Conservation (phyloP, 441 rosid genomes). For the Adansonia madagascariensis region DNA sequence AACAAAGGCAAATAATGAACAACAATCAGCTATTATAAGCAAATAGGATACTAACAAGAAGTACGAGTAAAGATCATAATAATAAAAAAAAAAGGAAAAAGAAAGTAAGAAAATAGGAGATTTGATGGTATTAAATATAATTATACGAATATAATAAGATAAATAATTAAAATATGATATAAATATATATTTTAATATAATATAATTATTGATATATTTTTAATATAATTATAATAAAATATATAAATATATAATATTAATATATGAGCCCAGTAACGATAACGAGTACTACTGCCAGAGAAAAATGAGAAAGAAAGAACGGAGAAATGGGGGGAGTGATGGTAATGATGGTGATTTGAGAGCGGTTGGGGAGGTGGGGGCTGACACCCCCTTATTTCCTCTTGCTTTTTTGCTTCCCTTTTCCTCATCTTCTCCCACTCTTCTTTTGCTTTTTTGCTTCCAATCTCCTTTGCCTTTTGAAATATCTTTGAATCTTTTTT, state of each 20-base stretch:
- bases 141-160: too few relatives aligned
- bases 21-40: constrained; percentile 28
- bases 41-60: constrained; percentile 1
- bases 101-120: neutral
- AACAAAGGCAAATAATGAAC: constrained; percentile 5
- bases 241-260: too few relatives aligned
- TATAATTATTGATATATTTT: too few relatives aligned
- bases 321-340: neutral
- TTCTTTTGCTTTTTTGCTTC: constrained; percentile 18
- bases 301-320: neutral
- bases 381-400: neutral
- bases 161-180: too few relatives aligned
- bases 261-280: too few relatives aligned
- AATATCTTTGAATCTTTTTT: neutral
- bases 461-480: constrained; percentile 20
- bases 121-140: neutral
- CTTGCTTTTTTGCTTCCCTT: constrained; percentile 28
- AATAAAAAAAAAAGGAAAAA: neutral
- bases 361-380: constrained; percentile 28
- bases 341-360: constrained; percentile 40
- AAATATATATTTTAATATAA: too few relatives aligned
- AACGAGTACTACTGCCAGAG: neutral
- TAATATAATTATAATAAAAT: too few relatives aligned
- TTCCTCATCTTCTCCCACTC: neutral
- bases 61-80: neutral